A percentile compares a stretch with the other conserved stretches of the same genome.
Conservation (phyloP, 1,284 basidiomycete genomes). For the Trichosporon faecale region DNA sequence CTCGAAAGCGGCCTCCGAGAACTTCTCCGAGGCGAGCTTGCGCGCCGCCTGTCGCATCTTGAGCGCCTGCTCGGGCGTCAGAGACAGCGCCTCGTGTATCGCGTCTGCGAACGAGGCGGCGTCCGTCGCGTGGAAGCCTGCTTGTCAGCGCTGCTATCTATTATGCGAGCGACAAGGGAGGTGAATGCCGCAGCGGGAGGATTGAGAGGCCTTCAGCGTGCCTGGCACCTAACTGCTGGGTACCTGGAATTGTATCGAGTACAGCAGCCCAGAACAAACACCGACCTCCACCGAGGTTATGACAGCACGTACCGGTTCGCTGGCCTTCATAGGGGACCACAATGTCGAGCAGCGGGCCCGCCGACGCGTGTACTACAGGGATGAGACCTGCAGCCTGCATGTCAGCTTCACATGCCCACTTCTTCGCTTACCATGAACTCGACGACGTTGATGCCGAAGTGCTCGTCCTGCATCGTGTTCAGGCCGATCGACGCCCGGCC, state of each 20-base stretch:
- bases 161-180: neutral
- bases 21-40: constrained; percentile 64
- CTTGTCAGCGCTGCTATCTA: constrained; percentile 13
- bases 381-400: constrained; percentile 85
- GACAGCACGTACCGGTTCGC: constrained; percentile 61
- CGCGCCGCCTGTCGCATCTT: constrained; percentile 69
- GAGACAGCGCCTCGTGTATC: constrained; percentile 64
- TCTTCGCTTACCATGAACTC: constrained; percentile 79
- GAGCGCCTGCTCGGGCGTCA: constrained; percentile 60
- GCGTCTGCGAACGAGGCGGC: constrained; percentile 67
- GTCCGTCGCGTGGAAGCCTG: constrained; percentile 77
- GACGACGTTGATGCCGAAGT: constrained; percentile 97
- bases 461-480: constrained; percentile 98
- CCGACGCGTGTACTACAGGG: constrained; percentile 87
- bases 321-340: constrained; percentile 71
- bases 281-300: neutral
- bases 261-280: neutral
- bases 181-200: neutral
- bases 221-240: neutral
- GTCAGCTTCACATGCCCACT: neutral
- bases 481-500: constrained; percentile 75
- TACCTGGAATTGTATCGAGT: neutral
- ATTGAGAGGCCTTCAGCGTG: neutral
- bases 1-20: constrained; percentile 74
- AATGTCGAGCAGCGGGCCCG: constrained; percentile 87